Percentiles rank a stretch among this genome's conserved stretches.
phyloP scores from a whole-genome alignment of 1,139 yeast species.

The Geotrichum carabidarum region DNA sequence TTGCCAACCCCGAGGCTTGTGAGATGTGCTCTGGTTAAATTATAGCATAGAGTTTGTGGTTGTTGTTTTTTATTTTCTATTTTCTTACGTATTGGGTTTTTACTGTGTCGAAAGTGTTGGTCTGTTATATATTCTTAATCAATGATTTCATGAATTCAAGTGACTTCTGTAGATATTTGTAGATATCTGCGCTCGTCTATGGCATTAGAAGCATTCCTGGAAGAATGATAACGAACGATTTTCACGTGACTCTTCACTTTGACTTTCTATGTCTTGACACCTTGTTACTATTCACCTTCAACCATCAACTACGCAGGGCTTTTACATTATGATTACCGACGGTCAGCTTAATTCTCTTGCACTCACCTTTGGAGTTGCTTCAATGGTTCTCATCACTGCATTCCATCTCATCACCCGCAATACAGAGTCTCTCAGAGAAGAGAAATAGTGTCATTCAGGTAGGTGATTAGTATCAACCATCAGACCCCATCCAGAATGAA shows the following conservation, averaged over 20 bases:
- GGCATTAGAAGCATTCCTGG: too few species aligned
- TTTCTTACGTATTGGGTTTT: constrained; percentile 1
- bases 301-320: too few species aligned
- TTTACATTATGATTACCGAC: constrained; percentile 64
- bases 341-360: constrained; percentile 70
- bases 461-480: too few species aligned
- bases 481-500: too few species aligned
- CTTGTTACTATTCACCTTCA: too few species aligned
- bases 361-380: constrained; percentile 66
- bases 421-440: constrained; percentile 19
- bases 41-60: not conserved
- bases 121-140: too few species aligned
- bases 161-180: too few species aligned
- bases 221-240: too few species aligned
- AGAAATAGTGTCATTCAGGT: not conserved
- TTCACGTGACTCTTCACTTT: too few species aligned
- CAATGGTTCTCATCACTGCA: constrained; percentile 64
- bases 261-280: too few species aligned
- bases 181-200: too few species aligned
- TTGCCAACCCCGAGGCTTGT: constrained; percentile 93
- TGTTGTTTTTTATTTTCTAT: not conserved
- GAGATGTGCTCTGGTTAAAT: constrained; percentile 95
- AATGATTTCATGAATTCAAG: too few species aligned
- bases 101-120: not conserved
- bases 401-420: constrained; percentile 53